Conservation (phyloP, 2,329 filamentous ascomycete genomes). For the Fusarium miscanthi region DNA sequence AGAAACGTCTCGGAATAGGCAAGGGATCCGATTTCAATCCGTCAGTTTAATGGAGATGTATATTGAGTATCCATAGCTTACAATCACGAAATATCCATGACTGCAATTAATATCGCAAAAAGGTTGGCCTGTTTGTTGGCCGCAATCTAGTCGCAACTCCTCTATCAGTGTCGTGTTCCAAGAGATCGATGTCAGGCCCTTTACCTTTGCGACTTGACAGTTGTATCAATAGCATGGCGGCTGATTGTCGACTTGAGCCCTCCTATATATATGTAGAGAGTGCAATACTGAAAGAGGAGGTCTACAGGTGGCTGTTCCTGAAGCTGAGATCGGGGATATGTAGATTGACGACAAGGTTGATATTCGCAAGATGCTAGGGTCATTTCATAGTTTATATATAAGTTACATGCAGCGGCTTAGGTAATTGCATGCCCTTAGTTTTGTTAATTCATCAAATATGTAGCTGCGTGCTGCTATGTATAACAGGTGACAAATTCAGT, state of each 20-base stretch:
- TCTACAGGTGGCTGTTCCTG: background rate
- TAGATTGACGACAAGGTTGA: background rate
- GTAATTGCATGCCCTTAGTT: no score
- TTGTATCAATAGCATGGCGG: no score
- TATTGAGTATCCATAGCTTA: background rate
- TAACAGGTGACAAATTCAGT: background rate
- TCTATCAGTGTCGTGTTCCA: background rate
- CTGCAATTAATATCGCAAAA: rapidly evolving
- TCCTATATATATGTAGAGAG: background rate
- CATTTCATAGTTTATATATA: background rate
- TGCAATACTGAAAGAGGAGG: background rate
- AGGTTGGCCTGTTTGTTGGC: background rate
- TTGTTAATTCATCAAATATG: no score
- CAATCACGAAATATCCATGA: background rate
- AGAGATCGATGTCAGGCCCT: background rate
- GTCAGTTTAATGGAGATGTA: background rate
- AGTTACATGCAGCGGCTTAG: background rate
- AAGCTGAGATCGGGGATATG: background rate
- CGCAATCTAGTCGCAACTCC: background rate
- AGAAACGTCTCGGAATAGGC: background rate
- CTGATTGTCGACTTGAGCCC: background rate
- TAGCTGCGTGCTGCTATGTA: background rate
- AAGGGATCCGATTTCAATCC: background rate
- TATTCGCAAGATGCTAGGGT: background rate
- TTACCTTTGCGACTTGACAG: background rate